These are phyloP conservation scores for Albophoma yamanashiensis DNA, from an alignment of 2,329 filamentous ascomycete genomes.

Conservation along the genomic window DNA sequence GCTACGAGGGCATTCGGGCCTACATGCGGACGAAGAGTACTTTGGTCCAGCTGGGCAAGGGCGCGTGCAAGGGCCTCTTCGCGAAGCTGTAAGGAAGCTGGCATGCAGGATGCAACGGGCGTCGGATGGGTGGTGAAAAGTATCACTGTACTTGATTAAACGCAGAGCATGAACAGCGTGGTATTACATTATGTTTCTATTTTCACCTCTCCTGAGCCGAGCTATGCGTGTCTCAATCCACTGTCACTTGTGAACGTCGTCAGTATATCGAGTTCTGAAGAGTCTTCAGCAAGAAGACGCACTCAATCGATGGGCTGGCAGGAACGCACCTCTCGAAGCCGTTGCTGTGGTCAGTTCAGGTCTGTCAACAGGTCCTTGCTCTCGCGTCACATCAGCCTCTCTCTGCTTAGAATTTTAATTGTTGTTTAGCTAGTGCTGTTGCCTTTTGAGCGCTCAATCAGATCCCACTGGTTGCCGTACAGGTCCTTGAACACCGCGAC, in stretches of 20 bases:
- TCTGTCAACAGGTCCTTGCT: neutral
- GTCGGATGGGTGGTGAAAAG: neutral
- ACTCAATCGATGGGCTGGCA: neutral
- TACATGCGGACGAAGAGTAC: conserved; percentile 87
- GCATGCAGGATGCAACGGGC: neutral
- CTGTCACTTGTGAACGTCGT: no score
- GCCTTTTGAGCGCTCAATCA: neutral
- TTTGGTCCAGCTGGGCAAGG: conserved; percentile 63
- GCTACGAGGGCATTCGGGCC: conserved; percentile 63
- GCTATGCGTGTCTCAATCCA: no score
- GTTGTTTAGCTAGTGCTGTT: neutral
- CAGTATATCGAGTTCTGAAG: no score
- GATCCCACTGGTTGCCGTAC: conserved; percentile 8
- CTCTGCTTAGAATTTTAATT: neutral
- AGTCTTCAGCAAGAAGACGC: neutral
- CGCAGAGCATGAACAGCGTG: neutral
- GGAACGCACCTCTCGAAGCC: no score
- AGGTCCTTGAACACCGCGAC: conserved; percentile 8
- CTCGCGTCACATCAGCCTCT: no score
- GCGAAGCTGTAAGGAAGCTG: conserved; percentile 43
- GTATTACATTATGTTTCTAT: no score
- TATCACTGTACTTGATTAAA: neutral
- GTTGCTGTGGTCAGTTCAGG: neutral
- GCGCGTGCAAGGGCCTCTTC: conserved; percentile 59
- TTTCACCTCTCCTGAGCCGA: neutral